Evolutionary conservation across 2,329 filamentous ascomycete species (phyloP), one percentile per base, ranked within the genome.

Genomic region (Arthrinium phaeospermum): DNA sequence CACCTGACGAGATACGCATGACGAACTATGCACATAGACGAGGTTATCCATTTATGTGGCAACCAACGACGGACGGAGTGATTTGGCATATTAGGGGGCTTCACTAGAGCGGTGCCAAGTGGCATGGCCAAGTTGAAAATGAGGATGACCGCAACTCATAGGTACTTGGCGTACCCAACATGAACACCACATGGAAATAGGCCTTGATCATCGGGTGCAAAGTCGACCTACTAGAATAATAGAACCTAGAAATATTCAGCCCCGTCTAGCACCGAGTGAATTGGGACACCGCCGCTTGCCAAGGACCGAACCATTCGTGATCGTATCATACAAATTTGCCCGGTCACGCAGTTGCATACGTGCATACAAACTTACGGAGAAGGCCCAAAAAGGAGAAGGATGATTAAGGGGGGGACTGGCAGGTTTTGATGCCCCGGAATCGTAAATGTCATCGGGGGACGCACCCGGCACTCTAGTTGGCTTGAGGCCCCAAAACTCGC

Each of bases 1-100:
- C 57, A 64, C 57, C 41, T 64, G 34, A 64, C 57, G 57, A 64
- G 57, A n/a, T 64, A 64, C 57, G 57, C 34, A 64, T 64, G 34
- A 64, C 57, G 57, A 41, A 16, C 34, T n/a, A 64, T 61, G 57
- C 57, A 64, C 13, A 64, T 64, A 64, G 57, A 64, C 57, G 57
- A 41, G 57, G 34, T 64, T 64, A 41, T 41, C 34, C 57, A 64
- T 12, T n/a, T 64, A n/a, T 34, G 57, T n/a, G 57, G 34, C 10
- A 41, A 24, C 57, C 57, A 3, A 64, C 22, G 34, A 7, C 51
- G 6, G 8, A 41, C n/a, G 34, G 57, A 13, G n/a, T 64, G 57
- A 6, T 41, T 64, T 64, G 57, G 57, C 34, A 41, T n/a, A 41
- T 64, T 41, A 41, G 57, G 34, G 53, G 57, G 57, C 57, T 41